phyloP scores from a whole-genome alignment of 495 filamentous ascomycete species.

The Xylaria cubensis region DNA sequence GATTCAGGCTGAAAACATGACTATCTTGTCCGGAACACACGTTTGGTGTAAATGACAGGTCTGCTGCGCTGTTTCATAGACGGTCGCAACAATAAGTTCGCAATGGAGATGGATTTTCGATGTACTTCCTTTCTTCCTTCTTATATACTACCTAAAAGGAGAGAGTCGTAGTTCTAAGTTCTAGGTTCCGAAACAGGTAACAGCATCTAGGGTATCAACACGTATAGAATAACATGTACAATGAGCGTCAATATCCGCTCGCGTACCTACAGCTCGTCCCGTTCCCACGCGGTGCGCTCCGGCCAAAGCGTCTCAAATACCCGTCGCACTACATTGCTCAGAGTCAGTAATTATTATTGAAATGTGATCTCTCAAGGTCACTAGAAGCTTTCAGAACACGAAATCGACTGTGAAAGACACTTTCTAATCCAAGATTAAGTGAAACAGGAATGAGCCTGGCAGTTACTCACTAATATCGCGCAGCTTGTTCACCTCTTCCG shows the following conservation, averaged over 20 bases:
- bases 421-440: background rate
- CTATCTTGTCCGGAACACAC: too few species aligned
- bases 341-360: background rate
- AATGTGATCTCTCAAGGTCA: background rate
- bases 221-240: background rate
- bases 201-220: constrained; percentile 2
- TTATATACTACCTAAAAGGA: background rate
- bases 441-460: background rate
- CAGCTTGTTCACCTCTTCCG: constrained; percentile 27
- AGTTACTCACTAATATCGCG: background rate
- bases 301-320: constrained; percentile 17
- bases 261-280: background rate
- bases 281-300: constrained; percentile 14
- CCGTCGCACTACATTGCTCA: background rate
- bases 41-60: background rate
- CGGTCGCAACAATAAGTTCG: background rate
- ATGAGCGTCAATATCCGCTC: background rate
- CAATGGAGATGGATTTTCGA: background rate
- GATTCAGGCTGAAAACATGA: too few species aligned
- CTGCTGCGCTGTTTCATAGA: background rate
- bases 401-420: background rate
- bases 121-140: background rate
- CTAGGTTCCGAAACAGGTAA: background rate
- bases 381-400: background rate
- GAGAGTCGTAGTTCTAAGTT: background rate